Percentiles rank a stretch among this genome's conserved stretches.
phyloP scores from a whole-genome alignment of 2,329 filamentous ascomycete species.

The Rhexocercosporidium sp. region DNA sequence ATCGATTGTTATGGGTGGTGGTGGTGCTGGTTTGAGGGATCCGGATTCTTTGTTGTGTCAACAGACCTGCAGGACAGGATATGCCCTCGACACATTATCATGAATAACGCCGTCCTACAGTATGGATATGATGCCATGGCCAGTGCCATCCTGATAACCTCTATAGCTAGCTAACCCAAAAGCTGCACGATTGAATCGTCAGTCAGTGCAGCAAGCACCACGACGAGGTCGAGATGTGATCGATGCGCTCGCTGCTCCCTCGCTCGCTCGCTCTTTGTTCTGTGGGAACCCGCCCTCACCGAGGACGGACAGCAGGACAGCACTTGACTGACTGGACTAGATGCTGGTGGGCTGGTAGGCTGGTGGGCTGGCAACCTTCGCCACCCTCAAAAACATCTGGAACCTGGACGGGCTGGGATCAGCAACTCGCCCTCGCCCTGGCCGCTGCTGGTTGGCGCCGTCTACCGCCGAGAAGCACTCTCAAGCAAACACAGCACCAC shows the following conservation, averaged over 20 bases:
- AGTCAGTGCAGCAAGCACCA: too few species aligned
- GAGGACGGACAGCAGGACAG: too few species aligned
- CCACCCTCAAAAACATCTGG: conserved; percentile 17
- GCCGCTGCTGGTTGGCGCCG: conserved; percentile 11
- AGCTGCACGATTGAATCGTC: too few species aligned
- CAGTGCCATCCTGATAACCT: not conserved
- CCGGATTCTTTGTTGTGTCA: not conserved
- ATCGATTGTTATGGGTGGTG: not conserved
- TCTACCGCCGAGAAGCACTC: conserved; percentile 20
- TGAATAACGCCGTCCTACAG: not conserved
- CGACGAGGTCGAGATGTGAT: too few species aligned
- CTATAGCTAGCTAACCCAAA: too few species aligned
- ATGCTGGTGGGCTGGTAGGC: not conserved
- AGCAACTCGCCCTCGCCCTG: not conserved
- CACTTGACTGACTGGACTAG: not conserved
- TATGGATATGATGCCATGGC: not conserved
- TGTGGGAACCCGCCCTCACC: conserved; percentile 5
- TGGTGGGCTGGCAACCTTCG: not conserved
- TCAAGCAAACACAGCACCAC: conserved; percentile 4
- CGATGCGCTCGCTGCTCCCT: too few species aligned
- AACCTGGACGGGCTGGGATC: conserved; percentile 18
- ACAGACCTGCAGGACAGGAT: not conserved
- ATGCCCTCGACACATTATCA: too few species aligned
- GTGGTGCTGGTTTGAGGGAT: too few species aligned
- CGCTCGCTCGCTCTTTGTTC: not conserved